A percentile compares a stretch with the other conserved stretches of the same genome.
Evolutionary conservation across 2,329 filamentous ascomycete genomes (phyloP).

Genomic region (Calonectria leucothoes): DNA sequence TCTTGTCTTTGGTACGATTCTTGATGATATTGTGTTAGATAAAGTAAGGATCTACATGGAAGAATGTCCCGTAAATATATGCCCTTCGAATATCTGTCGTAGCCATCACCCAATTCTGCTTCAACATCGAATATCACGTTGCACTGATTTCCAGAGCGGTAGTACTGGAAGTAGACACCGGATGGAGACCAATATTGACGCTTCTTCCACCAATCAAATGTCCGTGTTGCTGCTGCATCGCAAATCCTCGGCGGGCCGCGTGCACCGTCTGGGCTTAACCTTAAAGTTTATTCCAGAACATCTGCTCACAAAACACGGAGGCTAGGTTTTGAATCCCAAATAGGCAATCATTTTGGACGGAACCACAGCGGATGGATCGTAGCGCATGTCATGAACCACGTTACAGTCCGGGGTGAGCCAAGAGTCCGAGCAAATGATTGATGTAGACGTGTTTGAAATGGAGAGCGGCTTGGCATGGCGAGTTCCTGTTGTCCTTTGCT

Average conservation of each 20-base stretch:
- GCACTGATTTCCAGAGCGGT: neutral
- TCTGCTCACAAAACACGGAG: neutral
- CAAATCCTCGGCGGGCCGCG: neutral
- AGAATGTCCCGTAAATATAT: neutral
- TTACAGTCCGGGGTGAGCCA: too few relatives aligned
- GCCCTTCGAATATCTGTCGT: neutral
- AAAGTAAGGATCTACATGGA: neutral
- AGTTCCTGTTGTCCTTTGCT: neutral
- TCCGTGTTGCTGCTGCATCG: neutral
- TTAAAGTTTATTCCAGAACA: neutral
- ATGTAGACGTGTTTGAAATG: neutral
- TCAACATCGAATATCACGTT: neutral
- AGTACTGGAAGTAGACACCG: conserved; percentile 8
- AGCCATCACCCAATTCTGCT: neutral
- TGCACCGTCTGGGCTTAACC: neutral
- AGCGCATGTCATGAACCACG: too few relatives aligned
- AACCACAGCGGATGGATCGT: neutral
- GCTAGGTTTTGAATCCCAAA: neutral
- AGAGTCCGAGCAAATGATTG: neutral
- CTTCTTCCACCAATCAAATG: conserved; percentile 12
- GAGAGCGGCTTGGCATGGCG: neutral
- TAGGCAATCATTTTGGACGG: neutral
- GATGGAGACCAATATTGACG: neutral
- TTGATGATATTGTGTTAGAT: neutral
- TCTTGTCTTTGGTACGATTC: neutral